Evolutionary conservation across 306 rosid species (phyloP).

Genomic region (Cicer chorassanicum): DNA sequence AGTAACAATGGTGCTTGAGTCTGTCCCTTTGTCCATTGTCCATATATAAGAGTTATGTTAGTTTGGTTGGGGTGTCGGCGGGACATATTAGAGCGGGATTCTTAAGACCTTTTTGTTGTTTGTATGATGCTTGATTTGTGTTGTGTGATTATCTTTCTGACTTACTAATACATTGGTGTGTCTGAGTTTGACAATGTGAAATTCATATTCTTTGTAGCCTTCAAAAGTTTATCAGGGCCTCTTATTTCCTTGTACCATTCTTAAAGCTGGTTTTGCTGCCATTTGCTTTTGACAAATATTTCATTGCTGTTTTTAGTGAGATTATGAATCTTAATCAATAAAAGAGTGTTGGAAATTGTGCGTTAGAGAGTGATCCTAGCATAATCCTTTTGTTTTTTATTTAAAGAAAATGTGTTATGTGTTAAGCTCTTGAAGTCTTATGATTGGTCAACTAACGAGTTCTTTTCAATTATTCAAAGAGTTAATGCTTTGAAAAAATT

Average conservation of each 20-base stretch:
- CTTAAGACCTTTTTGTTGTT: slow-evolving; percentile 23
- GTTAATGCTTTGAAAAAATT: neutral
- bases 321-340: no score
- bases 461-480: neutral
- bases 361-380: no score
- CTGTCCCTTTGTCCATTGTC: slow-evolving; percentile 48
- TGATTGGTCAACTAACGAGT: neutral
- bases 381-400: neutral
- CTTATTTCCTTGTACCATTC: slow-evolving; percentile 34
- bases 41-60: slow-evolving; percentile 45
- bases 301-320: slow-evolving; percentile 1
- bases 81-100: slow-evolving; percentile 39
- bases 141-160: slow-evolving; percentile 50
- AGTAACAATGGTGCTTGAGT: slow-evolving; percentile 67
- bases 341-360: no score
- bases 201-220: slow-evolving; percentile 51
- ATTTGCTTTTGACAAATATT: slow-evolving; percentile 29
- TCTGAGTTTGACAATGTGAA: slow-evolving; percentile 39
- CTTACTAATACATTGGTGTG: slow-evolving; percentile 38
- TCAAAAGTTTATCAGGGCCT: slow-evolving; percentile 26
- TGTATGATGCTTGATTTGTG: slow-evolving; percentile 50
- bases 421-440: neutral
- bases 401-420: neutral
- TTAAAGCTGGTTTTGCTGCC: slow-evolving; percentile 24
- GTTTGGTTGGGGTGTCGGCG: slow-evolving; percentile 46